Conservation (phyloP, 257 asterid genomes). For the Solanum neorickii region DNA sequence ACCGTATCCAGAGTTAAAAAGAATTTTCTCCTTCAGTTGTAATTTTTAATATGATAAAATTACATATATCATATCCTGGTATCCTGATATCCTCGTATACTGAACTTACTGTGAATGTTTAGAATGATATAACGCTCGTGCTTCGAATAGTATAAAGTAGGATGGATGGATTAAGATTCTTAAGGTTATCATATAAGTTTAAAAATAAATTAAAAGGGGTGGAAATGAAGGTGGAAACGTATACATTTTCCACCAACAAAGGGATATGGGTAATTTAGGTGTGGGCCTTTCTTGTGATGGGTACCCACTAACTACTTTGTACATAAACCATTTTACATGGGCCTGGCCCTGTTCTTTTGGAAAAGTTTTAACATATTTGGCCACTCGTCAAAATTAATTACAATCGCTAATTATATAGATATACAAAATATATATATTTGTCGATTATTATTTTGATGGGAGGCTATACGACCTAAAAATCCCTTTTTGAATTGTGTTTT, state of each 20-base stretch:
- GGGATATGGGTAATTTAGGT: not conserved
- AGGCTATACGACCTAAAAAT: not conserved
- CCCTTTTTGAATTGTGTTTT: not conserved
- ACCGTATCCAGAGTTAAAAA: not conserved
- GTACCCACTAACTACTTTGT: constrained; percentile 36
- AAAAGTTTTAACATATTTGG: not conserved
- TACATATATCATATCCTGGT: not conserved
- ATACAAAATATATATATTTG: not conserved
- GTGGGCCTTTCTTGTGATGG: constrained; percentile 38
- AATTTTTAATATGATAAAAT: not conserved
- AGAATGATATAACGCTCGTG: not conserved
- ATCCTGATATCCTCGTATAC: not conserved
- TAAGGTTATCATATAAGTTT: not conserved
- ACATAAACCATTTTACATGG: constrained; percentile 10
- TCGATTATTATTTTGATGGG: not conserved
- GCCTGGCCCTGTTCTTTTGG: not conserved
- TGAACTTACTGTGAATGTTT: not conserved
- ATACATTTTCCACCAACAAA: constrained; percentile 7
- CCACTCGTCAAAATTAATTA: not conserved
- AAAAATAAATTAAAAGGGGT: not conserved
- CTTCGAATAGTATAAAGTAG: not conserved
- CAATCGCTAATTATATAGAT: not conserved
- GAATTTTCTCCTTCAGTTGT: no score
- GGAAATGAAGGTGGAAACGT: constrained; percentile 9
- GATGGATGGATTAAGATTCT: not conserved